Evolutionary conservation across 495 filamentous ascomycete species (phyloP), one percentile per base, ranked within the genome.

Genomic region (Penicillium ochrochloron): DNA sequence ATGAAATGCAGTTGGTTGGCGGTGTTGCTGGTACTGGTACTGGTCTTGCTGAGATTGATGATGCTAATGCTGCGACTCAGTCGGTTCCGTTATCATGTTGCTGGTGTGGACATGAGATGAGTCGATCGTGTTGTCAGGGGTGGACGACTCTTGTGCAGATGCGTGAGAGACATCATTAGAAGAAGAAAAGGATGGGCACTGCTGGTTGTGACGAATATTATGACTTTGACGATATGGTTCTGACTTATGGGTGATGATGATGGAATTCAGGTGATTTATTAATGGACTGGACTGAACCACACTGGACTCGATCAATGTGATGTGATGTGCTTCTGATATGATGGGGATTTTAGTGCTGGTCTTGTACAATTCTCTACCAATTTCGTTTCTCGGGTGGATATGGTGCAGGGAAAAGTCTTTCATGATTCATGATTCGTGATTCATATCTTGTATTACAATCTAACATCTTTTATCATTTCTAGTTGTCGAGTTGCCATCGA

Each of bases 51-150:
- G 21, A 52, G 19, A 23, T 39, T 25, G 19, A 56, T 14, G 23
- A 21, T 5, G 2, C 60, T 23, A 37, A 21, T 5, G 2, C 60
- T 23, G n/a, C 6, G 27, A 10, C 2, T 1, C 51, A 52, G 11
- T 42, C 52, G 27, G 83, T 27, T 80, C 81, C 59, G 80, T 84
- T 14, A 79, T 82, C 85, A 62, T 93, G 90, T 67, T 90, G 89
- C 57, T 94, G 91, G 89, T 94, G 91, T 76, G 75, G 80, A 29
- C 91, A 94, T 79, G 81, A 83, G 34, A 92, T 94, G 89, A 88
- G 80, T 57, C 86, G 82, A 21, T 70, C 75, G 55, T 94, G 91
- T 72, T 94, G 91, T 73, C 81, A 88, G 21, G 90, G 89, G 17
- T 93, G 90, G 80, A 86, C 86, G 25, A 86, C 90, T 6, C 79